Evolutionary conservation across 2,329 filamentous ascomycete genomes (phyloP).

Genomic region (Colletotrichum sp.): DNA sequence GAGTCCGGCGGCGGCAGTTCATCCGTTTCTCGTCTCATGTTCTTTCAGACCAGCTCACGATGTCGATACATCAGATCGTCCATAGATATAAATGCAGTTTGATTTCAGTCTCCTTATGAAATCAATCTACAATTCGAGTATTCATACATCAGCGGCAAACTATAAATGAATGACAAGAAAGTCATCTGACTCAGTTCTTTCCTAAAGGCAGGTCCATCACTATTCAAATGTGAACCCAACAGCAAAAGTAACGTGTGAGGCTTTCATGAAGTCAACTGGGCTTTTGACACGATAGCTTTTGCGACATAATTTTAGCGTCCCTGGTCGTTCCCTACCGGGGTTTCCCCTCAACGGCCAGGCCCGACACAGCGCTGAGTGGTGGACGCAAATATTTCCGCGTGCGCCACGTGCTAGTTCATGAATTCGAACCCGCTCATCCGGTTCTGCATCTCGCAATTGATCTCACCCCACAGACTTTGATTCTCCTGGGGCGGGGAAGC

Average conservation of each 20-base stretch:
- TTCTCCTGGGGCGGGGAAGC: neutral
- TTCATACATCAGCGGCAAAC: no score
- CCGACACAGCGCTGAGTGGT: neutral
- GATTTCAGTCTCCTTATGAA: neutral
- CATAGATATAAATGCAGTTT: fast-evolving
- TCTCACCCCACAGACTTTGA: neutral
- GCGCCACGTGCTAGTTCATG: neutral
- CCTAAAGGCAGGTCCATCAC: no score
- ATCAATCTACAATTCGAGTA: fast-evolving
- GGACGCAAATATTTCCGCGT: neutral
- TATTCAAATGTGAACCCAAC: neutral
- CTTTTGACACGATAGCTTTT: neutral
- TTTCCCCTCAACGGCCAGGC: neutral
- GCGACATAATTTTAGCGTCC: neutral
- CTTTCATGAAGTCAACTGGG: no score
- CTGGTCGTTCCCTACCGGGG: neutral
- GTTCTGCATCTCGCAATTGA: neutral
- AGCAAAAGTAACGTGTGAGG: no score
- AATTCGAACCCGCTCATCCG: neutral
- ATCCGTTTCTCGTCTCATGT: neutral
- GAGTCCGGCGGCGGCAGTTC: neutral
- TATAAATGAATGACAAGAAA: no score
- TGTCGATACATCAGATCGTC: neutral
- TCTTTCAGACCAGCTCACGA: fast-evolving
- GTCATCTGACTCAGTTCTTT: no score